A percentile compares a stretch with the other conserved stretches of the same genome.
phyloP scores from a whole-genome alignment of 2,329 filamentous ascomycete species.

The Colletotrichum ledebouriae region DNA sequence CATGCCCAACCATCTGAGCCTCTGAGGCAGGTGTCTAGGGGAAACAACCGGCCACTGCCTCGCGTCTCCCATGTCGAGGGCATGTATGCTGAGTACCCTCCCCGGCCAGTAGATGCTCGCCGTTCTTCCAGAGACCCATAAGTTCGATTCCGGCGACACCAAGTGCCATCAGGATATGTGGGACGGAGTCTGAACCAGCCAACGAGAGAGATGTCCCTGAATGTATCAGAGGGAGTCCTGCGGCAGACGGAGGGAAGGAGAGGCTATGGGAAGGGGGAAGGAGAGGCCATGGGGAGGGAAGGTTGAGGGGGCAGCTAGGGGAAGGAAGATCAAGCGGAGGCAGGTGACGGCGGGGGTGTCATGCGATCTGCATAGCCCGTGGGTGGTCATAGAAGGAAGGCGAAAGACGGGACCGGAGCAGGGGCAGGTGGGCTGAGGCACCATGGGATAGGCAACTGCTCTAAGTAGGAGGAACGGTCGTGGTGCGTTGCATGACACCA shows the following conservation, averaged over 20 bases:
- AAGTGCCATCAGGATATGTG: neutral
- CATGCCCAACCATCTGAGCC: neutral
- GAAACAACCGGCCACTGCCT: neutral
- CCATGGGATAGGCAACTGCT: too few species aligned
- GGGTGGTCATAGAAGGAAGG: neutral
- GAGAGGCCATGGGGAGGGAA: neutral
- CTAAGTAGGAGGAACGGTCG: neutral
- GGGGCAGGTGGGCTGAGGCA: neutral
- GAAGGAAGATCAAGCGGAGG: conserved; percentile 6
- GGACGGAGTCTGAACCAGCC: conserved; percentile 3
- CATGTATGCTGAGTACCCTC: conserved; percentile 1
- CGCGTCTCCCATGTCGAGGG: neutral
- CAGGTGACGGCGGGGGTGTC: neutral
- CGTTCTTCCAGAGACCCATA: conserved; percentile 7
- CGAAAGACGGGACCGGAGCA: neutral
- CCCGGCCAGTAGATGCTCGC: conserved; percentile 1
- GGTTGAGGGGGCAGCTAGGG: neutral
- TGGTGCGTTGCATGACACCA: neutral
- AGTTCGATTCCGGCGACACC: neutral
- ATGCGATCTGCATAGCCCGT: conserved; percentile 1
- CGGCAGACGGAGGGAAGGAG: neutral
- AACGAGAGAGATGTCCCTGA: neutral
- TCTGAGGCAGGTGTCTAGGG: neutral
- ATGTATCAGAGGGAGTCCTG: conserved; percentile 2
- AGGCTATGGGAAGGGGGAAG: neutral